Conservation (phyloP, 2,329 filamentous ascomycete genomes). For the Graphiopsis chlorocephala region DNA sequence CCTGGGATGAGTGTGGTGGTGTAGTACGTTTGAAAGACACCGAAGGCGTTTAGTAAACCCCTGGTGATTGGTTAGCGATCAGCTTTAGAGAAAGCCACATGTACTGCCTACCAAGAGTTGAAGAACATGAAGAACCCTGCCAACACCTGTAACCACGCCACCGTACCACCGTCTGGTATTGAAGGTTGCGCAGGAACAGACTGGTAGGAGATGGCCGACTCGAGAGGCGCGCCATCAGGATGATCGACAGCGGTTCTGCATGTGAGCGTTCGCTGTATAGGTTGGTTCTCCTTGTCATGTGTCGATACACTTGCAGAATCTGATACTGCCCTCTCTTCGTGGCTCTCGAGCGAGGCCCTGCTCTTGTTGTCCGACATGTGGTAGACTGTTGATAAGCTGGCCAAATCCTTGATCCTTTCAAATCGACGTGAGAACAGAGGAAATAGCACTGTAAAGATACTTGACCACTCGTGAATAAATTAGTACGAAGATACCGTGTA, state of each 20-base stretch:
- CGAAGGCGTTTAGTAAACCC: conserved; percentile 17
- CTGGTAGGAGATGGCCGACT: conserved; percentile 23
- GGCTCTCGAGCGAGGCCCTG: not conserved
- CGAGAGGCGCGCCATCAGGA: conserved; percentile 22
- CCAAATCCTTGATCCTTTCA: not conserved
- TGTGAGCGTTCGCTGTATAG: not conserved
- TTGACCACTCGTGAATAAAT: not conserved
- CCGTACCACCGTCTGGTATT: conserved; percentile 42
- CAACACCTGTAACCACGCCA: conserved; percentile 47
- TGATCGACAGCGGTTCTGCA: not conserved
- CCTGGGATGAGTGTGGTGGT: conserved; percentile 10
- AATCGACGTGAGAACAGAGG: not conserved
- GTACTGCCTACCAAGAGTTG: conserved; percentile 38
- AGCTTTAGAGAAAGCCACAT: not conserved
- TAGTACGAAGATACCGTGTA: too few species aligned
- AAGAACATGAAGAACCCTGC: conserved; percentile 47
- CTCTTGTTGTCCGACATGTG: not conserved
- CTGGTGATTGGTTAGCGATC: conserved; percentile 38
- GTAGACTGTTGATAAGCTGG: not conserved
- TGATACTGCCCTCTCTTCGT: not conserved
- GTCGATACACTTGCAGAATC: conserved; percentile 8
- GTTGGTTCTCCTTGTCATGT: not conserved
- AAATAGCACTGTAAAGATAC: not conserved
- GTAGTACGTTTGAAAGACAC: conserved; percentile 21
- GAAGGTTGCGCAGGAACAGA: conserved; percentile 22